Conservation (phyloP, 768 basidiomycete species). For the Termitomyces sp. region DNA sequence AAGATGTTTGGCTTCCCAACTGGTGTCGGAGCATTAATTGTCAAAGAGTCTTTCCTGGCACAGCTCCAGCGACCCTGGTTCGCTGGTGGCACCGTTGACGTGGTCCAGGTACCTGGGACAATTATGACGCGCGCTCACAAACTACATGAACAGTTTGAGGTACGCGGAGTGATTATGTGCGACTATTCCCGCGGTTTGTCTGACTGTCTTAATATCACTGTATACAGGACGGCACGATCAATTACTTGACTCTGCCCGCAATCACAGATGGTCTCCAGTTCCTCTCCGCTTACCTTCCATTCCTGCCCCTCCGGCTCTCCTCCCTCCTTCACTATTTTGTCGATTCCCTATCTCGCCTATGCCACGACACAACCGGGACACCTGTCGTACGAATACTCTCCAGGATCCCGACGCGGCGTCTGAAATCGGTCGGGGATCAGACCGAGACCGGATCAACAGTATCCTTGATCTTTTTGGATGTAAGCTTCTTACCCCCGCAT, state of each 20-base stretch:
- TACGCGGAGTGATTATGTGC: slow-evolving; percentile 22
- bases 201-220: neutral
- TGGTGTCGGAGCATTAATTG: slow-evolving; percentile 75
- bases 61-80: slow-evolving; percentile 75
- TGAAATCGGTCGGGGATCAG: slow-evolving; percentile 58
- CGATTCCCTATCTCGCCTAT: slow-evolving; percentile 47
- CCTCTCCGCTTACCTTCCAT: slow-evolving; percentile 72
- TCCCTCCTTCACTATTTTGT: slow-evolving; percentile 61
- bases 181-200: slow-evolving; percentile 1
- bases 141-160: slow-evolving; percentile 76
- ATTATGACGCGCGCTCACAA: slow-evolving; percentile 57
- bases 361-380: slow-evolving; percentile 53
- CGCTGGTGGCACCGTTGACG: slow-evolving; percentile 75
- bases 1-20: slow-evolving; percentile 91
- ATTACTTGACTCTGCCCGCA: slow-evolving; percentile 74
- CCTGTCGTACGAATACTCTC: slow-evolving; percentile 72
- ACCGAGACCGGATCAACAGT: slow-evolving; percentile 62
- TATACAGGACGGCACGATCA: slow-evolving; percentile 73
- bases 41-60: slow-evolving; percentile 62
- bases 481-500: slow-evolving; percentile 26
- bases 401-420: slow-evolving; percentile 44
- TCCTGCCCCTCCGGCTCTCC: slow-evolving; percentile 71
- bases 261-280: slow-evolving; percentile 75
- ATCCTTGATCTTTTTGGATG: slow-evolving; percentile 58
- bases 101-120: slow-evolving; percentile 77